A percentile compares a stretch with the other conserved stretches of the same genome.
phyloP scores from a whole-genome alignment of 1,284 basidiomycete genomes.

The Microbotryum scabiosae region DNA sequence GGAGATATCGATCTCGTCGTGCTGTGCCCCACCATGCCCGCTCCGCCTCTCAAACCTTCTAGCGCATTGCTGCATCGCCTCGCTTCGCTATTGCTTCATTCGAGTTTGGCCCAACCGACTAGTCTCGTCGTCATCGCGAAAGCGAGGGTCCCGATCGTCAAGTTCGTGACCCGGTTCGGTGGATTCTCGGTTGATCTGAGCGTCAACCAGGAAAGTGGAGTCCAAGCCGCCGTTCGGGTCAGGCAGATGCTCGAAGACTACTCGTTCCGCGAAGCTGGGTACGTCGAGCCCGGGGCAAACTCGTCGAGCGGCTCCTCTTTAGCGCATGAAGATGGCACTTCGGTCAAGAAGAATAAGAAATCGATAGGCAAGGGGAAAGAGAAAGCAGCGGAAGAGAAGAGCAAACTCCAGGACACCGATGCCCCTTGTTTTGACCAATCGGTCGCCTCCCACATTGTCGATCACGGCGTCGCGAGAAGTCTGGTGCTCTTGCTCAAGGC shows the following conservation, averaged over 20 bases:
- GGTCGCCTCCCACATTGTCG: constrained; percentile 20
- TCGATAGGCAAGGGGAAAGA: constrained; percentile 10
- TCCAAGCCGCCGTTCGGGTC: constrained; percentile 56
- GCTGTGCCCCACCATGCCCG: constrained; percentile 35
- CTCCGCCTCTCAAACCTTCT: constrained; percentile 24
- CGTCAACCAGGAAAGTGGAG: constrained; percentile 77
- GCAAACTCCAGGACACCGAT: neutral
- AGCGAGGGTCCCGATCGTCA: constrained; percentile 59
- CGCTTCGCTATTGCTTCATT: constrained; percentile 28
- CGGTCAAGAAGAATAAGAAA: neutral
- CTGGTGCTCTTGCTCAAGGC: constrained; percentile 82
- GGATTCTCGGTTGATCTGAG: constrained; percentile 81
- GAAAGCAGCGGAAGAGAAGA: neutral
- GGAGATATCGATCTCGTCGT: constrained; percentile 60
- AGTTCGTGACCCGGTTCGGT: constrained; percentile 69
- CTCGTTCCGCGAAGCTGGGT: constrained; percentile 20
- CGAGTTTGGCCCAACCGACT: constrained; percentile 25
- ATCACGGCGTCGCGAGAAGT: constrained; percentile 33
- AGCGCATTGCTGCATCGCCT: constrained; percentile 26
- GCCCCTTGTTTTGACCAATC: neutral
- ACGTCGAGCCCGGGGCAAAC: constrained; percentile 18
- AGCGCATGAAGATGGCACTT: neutral
- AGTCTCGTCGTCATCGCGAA: constrained; percentile 33
- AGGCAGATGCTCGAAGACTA: constrained; percentile 27
- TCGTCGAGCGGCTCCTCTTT: neutral